Evolutionary conservation across 108 stramenopile genomes (phyloP).

Genomic region (Nannochloropsis gaditana): DNA sequence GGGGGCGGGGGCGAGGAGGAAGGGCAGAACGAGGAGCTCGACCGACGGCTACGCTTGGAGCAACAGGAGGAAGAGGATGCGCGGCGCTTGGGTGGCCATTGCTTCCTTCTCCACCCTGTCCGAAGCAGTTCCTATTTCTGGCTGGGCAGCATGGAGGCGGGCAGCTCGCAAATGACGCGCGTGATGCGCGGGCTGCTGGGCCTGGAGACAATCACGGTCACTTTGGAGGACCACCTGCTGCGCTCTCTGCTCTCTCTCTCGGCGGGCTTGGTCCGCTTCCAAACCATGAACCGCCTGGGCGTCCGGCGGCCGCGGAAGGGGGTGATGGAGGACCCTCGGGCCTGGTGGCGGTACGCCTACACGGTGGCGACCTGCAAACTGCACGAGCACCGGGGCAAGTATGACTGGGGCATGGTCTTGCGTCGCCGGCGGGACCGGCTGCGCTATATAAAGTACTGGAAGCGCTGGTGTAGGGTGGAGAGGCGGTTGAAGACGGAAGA

Average conservation of each 20-base stretch:
- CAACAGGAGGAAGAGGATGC: background rate
- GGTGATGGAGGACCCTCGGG: background rate
- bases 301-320: background rate
- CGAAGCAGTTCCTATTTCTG: constrained; percentile 1
- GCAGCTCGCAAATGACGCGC: background rate
- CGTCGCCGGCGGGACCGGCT: background rate
- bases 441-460: background rate
- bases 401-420: background rate
- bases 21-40: background rate
- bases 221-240: background rate
- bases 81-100: background rate
- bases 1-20: background rate
- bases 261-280: constrained; percentile 11
- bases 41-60: background rate
- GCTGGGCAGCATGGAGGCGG: background rate
- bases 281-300: background rate
- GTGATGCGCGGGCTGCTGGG: background rate
- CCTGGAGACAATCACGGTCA: background rate
- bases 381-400: constrained; percentile 17
- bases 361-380: background rate
- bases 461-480: background rate
- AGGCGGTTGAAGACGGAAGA: background rate
- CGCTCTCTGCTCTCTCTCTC: background rate
- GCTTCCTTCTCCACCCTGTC: background rate
- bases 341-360: background rate